Conservation (phyloP, 352 stramenopile species). For the Pythium aphanidermatum region DNA sequence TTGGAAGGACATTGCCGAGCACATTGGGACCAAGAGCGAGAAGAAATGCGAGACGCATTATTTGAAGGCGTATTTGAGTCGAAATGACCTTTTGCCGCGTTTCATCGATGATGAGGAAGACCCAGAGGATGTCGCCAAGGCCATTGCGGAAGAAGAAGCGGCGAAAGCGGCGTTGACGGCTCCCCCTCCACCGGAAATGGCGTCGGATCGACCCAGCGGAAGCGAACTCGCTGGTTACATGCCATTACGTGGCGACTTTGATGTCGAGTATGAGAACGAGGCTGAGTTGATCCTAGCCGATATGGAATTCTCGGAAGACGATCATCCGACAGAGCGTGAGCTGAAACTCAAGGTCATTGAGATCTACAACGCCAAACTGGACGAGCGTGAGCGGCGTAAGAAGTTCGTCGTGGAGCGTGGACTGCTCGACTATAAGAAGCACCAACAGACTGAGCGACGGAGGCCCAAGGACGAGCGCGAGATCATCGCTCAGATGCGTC, state of each 20-base stretch:
- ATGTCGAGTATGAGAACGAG: constrained; percentile 98
- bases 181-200: constrained; percentile 15
- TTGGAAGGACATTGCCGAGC: constrained; percentile 91
- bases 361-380: constrained; percentile 96
- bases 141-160: constrained; percentile 18
- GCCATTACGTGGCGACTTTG: constrained; percentile 95
- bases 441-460: constrained; percentile 87
- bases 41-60: constrained; percentile 90
- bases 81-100: constrained; percentile 46
- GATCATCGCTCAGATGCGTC: constrained; percentile 90
- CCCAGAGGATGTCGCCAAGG: constrained; percentile 7
- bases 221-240: constrained; percentile 91
- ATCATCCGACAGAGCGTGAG: constrained; percentile 86
- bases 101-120: constrained; percentile 58
- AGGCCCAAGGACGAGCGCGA: constrained; percentile 94
- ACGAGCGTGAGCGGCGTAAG: constrained; percentile 90
- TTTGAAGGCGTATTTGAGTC: constrained; percentile 68
- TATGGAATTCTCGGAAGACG: constrained; percentile 93
- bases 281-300: constrained; percentile 94
- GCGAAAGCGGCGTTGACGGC: constrained; percentile 13
- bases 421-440: constrained; percentile 92
- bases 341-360: constrained; percentile 95
- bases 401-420: constrained; percentile 89
- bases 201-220: constrained; percentile 25
- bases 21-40: constrained; percentile 81